Conservation (phyloP, 306 rosid genomes). For the Rubus idaeus region DNA sequence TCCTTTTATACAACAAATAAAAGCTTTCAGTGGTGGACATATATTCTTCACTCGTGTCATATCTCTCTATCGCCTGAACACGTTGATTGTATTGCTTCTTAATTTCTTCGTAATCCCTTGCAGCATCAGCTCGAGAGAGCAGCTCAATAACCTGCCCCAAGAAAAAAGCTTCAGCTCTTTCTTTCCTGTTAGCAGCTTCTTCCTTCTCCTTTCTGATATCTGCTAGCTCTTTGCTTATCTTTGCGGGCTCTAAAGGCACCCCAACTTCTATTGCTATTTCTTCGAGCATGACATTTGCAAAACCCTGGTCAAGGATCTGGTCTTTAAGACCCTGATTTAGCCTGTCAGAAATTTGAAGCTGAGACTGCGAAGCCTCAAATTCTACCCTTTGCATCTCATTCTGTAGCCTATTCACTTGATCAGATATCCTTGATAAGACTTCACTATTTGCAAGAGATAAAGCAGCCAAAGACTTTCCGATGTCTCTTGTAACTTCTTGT, state of each 20-base stretch:
- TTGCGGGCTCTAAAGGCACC: slow-evolving; percentile 76
- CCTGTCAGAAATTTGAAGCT: slow-evolving; percentile 64
- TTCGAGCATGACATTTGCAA: slow-evolving; percentile 71
- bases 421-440: slow-evolving; percentile 66
- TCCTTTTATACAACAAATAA: slow-evolving; percentile 49
- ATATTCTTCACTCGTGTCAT: slow-evolving; percentile 49
- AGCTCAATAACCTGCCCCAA: slow-evolving; percentile 75
- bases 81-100: slow-evolving; percentile 65
- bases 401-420: slow-evolving; percentile 61
- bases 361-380: slow-evolving; percentile 64
- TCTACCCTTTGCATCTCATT: slow-evolving; percentile 86
- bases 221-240: slow-evolving; percentile 76
- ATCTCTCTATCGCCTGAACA: slow-evolving; percentile 55
- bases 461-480: slow-evolving; percentile 63
- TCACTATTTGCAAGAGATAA: slow-evolving; percentile 61
- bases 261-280: slow-evolving; percentile 79
- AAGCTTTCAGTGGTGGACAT: slow-evolving; percentile 61
- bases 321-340: slow-evolving; percentile 62
- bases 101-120: slow-evolving; percentile 76
- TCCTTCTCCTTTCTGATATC: slow-evolving; percentile 74
- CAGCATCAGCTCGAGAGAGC: slow-evolving; percentile 85
- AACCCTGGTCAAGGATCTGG: slow-evolving; percentile 68
- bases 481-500: slow-evolving; percentile 68
- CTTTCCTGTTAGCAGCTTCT: slow-evolving; percentile 67
- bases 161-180: slow-evolving; percentile 64